Base-by-base conservation (phyloP, 2,329 filamentous ascomycete species). In the Cordyceps cateniannulata region DNA sequence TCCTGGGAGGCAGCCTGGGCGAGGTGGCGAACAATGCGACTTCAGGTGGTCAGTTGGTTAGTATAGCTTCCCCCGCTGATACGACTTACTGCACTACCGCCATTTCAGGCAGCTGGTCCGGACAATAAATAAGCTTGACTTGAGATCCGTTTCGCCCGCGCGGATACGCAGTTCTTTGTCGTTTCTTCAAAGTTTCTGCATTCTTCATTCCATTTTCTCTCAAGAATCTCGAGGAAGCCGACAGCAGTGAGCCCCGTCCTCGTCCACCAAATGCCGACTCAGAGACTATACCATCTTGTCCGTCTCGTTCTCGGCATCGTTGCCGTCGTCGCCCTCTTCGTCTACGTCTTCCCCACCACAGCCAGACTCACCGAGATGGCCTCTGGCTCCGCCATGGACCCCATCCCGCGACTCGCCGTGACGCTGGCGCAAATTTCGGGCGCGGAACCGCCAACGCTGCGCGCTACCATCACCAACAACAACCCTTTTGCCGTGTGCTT, bases 381-480 rank as follows among this genome's bases (percentile, higher is more conserved):
- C 9, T n/a, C 10, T 24, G 20, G 5, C 14, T 25, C 42, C 42
- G 25, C 29, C 42, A n/a, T n/a, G n/a, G 16, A 45, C 27, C 66
- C 65, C 25, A 49, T 67, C 18, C 32, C 47, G 29, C 61, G 70
- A 66, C 71, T 76, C 42, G 66, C 64, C 25, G 69, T 75, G 35
- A 67, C 70, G 60, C 66, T 73, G 35, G 64, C 65, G 56, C 71
- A 75, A 63, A 69, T 71, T 22, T 66, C 40, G 14, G 25, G 66
- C 54, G 62, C 66, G 25, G 71, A 70, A 63, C 70, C 72, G 52
- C 72, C 70, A 18, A 70, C 70, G n/a, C 62, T 77, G 29, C 66
- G 67, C 12, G 64, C 75, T 61, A 70, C 68, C 22, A 71, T 77
- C 50, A 72, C 71, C 62, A 77, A 77, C 69, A 68, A 68, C 10